Evolutionary conservation across 2,329 filamentous ascomycete species (phyloP), one percentile per base, ranked within the genome.

Genomic region (Talaromyces albobiverticillius): DNA sequence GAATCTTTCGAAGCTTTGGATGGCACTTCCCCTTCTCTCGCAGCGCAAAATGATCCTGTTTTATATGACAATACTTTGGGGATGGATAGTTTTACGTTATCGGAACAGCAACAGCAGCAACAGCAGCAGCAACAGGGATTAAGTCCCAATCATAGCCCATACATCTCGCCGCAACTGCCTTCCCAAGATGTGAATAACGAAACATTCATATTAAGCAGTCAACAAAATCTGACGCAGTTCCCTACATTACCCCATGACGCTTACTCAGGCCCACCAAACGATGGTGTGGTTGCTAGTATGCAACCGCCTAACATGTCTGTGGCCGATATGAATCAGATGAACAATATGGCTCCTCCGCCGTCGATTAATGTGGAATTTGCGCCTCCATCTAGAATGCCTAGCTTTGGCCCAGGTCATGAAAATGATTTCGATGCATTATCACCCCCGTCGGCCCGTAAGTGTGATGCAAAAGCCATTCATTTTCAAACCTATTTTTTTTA

Each of bases 351-450:
- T 3, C 89, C 92, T n/a, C 92, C 92, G n/a, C 92, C 92, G 0
- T 89, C 92, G 49, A 96, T 96, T 72, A 95, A 94, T 67, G 94
- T 96, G 62, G 89, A 96, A 67, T 91, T 90, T 70, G 92, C 91
- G 14, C 92, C 92, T 22, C 86, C 86, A 8, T 83, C 88, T 50
- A 76, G 82, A 55, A 83, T 83, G 63, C 82, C 79, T 51, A 84
- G 79, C 61, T 87, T 89, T 66, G 87, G 87, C 59, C 81, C 82
- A 25, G 77, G 81, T 18, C 89, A 88, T 26, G 76, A 85, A 61
- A 72, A 69, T 52, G 84, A 90, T 61, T 81, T 86, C 59, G 89
- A 95, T 68, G 90, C 91, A 3, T 75, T 96, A 58, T 94, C 88
- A 48, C 92, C 92, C 0, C 93, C 93, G n/a, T n/a, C n/a, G 11